These are phyloP conservation scores for Suhomyces emberorum DNA, from an alignment of 805 yeast genomes.

Conservation along the genomic window DNA sequence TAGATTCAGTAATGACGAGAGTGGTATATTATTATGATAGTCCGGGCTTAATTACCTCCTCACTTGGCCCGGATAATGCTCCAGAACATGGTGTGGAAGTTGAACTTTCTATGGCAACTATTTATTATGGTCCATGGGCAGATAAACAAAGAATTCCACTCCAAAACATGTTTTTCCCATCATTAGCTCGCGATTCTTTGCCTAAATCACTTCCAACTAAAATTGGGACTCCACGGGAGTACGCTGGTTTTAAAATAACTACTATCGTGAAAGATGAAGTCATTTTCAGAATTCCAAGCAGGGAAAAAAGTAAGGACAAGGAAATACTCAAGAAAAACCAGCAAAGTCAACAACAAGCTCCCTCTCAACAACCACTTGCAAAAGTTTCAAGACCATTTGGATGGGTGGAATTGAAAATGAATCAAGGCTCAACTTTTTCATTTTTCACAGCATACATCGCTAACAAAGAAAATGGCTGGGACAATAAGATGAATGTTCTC, in stretches of 20 bases:
- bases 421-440: conserved; percentile 48
- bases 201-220: conserved; percentile 23
- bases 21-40: conserved; percentile 65
- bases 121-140: conserved; percentile 95
- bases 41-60: conserved; percentile 48
- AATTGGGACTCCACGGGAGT: conserved; percentile 54
- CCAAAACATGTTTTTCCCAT: conserved; percentile 67
- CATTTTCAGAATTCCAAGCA: conserved; percentile 70
- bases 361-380: conserved; percentile 7
- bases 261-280: conserved; percentile 62
- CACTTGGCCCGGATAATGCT: conserved; percentile 15
- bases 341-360: conserved; percentile 4
- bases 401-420: conserved; percentile 78
- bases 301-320: conserved; percentile 79
- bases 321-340: conserved; percentile 18
- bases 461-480: conserved; percentile 49
- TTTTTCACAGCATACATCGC: conserved; percentile 52
- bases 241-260: conserved; percentile 54
- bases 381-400: conserved; percentile 67
- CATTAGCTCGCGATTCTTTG: conserved; percentile 52
- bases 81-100: conserved; percentile 57
- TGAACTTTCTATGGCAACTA: conserved; percentile 54
- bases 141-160: conserved; percentile 74
- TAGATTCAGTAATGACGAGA: conserved; percentile 57
- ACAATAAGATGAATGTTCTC: conserved; percentile 43